Evolutionary conservation across 2,329 filamentous ascomycete genomes (phyloP).

Genomic region (Ascochyta koolunga): DNA sequence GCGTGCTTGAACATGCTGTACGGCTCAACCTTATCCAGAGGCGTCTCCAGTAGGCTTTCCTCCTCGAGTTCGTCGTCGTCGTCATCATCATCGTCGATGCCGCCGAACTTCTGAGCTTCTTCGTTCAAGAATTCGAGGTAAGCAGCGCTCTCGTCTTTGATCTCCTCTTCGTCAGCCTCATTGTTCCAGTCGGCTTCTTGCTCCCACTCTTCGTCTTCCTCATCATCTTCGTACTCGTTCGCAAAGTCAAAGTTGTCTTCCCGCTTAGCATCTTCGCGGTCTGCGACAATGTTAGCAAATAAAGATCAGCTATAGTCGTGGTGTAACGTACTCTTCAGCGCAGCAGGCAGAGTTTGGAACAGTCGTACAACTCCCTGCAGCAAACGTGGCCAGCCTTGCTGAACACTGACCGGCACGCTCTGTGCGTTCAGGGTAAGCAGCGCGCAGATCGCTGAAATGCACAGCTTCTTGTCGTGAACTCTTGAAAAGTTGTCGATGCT

Average conservation of each 20-base stretch:
- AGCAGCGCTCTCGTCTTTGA: conserved; percentile 87
- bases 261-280: conserved; percentile 88
- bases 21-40: conserved; percentile 92
- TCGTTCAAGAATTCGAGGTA: conserved; percentile 96
- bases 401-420: conserved; percentile 88
- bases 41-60: conserved; percentile 88
- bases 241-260: conserved; percentile 79
- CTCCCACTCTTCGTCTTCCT: conserved; percentile 84
- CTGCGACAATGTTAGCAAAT: conserved; percentile 51
- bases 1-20: conserved; percentile 87
- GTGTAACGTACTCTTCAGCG: conserved; percentile 74
- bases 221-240: conserved; percentile 76
- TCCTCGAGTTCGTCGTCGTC: conserved; percentile 92
- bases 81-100: conserved; percentile 59
- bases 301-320: not conserved
- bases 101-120: conserved; percentile 87
- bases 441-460: conserved; percentile 88
- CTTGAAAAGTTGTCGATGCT: conserved; percentile 92
- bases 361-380: conserved; percentile 87
- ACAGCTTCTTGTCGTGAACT: conserved; percentile 98
- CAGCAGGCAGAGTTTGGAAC: conserved; percentile 88
- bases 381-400: conserved; percentile 91
- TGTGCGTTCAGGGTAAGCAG: conserved; percentile 79
- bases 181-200: conserved; percentile 73
- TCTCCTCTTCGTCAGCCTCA: conserved; percentile 70